phyloP scores from a whole-genome alignment of 2,329 filamentous ascomycete species.

The Xylaria sp. region DNA sequence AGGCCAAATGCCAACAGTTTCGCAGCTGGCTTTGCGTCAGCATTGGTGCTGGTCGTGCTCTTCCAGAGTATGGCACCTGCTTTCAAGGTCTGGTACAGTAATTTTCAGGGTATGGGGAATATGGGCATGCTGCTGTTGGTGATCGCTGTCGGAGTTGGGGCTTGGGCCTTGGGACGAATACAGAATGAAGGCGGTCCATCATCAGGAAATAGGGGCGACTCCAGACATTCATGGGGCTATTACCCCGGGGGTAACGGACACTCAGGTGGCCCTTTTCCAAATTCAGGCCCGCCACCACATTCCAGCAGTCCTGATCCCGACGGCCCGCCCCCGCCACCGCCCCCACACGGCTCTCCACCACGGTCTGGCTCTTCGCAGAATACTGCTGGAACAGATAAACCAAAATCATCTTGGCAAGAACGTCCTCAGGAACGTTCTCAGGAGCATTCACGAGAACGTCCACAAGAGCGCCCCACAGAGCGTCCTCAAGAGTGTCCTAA shows the following conservation, averaged over 20 bases:
- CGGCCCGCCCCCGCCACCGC: conserved; percentile 52
- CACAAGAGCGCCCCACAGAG: conserved; percentile 34
- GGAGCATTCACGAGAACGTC: conserved; percentile 6
- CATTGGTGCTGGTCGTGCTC: conserved; percentile 77
- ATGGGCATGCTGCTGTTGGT: conserved; percentile 78
- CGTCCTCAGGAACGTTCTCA: conserved; percentile 39
- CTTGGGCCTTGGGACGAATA: conserved; percentile 79
- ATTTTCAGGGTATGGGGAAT: conserved; percentile 77
- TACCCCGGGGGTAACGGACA: conserved; percentile 43
- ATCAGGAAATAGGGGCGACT: conserved; percentile 40
- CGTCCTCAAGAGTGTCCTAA: conserved; percentile 35
- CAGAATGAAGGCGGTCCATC: conserved; percentile 60
- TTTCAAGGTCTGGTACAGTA: conserved; percentile 77
- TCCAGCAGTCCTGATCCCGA: conserved; percentile 44
- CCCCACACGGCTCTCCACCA: conserved; percentile 51
- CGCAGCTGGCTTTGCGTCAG: conserved; percentile 83
- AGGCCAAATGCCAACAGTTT: conserved; percentile 91
- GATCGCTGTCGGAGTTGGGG: conserved; percentile 77
- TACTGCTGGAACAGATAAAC: conserved; percentile 46
- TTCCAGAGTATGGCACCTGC: conserved; percentile 79
- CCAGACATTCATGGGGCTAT: conserved; percentile 42
- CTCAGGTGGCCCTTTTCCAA: conserved; percentile 38
- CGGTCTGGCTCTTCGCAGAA: conserved; percentile 44
- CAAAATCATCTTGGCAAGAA: conserved; percentile 55
- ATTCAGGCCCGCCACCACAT: conserved; percentile 36